Percentiles rank a stretch among this genome's conserved stretches.
These are phyloP conservation scores for Fusarium lateritium DNA, from an alignment of 2,329 filamentous ascomycete genomes.

Conservation along the genomic window DNA sequence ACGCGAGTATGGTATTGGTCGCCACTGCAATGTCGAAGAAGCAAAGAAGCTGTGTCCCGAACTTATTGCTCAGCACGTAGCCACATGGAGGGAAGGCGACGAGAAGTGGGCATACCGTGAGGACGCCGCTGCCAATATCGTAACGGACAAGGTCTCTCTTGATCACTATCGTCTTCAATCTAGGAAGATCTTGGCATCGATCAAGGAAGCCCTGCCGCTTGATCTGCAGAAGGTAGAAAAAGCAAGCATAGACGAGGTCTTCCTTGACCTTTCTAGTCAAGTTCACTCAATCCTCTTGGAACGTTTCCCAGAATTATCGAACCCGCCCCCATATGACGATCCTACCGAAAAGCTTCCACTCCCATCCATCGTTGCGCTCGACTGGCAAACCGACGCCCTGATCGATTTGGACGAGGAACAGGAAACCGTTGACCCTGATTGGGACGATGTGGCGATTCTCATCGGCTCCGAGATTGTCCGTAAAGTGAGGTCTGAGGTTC, in stretches of 20 bases:
- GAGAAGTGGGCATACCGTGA: slow-evolving; percentile 92
- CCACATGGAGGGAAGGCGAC: slow-evolving; percentile 94
- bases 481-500: slow-evolving; percentile 78
- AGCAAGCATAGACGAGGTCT: slow-evolving; percentile 95
- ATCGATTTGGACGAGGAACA: slow-evolving; percentile 82
- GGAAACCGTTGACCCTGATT: slow-evolving; percentile 89
- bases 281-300: slow-evolving; percentile 82
- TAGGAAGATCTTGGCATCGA: slow-evolving; percentile 82
- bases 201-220: slow-evolving; percentile 80
- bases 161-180: slow-evolving; percentile 93
- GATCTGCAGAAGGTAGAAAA: slow-evolving; percentile 86
- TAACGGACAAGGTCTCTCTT: slow-evolving; percentile 91
- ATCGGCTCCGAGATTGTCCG: slow-evolving; percentile 92
- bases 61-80: slow-evolving; percentile 91
- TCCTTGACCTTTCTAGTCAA: slow-evolving; percentile 90
- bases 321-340: slow-evolving; percentile 80
- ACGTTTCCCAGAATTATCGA: slow-evolving; percentile 79
- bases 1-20: slow-evolving; percentile 81
- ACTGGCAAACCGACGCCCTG: slow-evolving; percentile 88
- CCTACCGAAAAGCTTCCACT: slow-evolving; percentile 78
- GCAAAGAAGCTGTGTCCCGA: slow-evolving; percentile 89
- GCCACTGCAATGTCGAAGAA: slow-evolving; percentile 84
- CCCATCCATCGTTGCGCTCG: slow-evolving; percentile 77
- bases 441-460: slow-evolving; percentile 92
- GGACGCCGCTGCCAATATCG: slow-evolving; percentile 83